Base-by-base conservation (phyloP, 2,329 filamentous ascomycete species). In the Cadophora sp. region DNA sequence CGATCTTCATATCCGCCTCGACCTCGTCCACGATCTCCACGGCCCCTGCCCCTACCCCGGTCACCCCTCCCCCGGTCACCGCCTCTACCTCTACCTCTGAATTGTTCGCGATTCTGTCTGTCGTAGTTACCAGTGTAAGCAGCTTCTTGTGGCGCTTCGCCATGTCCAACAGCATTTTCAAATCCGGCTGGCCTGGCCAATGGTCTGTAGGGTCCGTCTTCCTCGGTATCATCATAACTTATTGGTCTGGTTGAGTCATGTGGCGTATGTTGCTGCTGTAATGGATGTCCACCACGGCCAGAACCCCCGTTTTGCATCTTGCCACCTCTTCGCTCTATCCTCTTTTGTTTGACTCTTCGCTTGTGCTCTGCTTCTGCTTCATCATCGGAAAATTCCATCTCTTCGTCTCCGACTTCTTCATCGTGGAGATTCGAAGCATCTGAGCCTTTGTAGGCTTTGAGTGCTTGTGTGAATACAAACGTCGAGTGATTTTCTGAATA, bases 361-460 rank as follows among this genome's bases (percentile, higher is more conserved):
- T 91, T 97, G 77, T 93, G 89, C 74, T 94, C 92, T 8, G 91
- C 91, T 80, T 99, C 96, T 73, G 92, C 92, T 80, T 99, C 96
- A 75, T 99, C 96, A 73, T 99, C 96, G 0, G 95, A 97, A 79
- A 98, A 98, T 77, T 98, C 96, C 74, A 93, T 87, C 78, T 98
- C 95, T 46, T 97, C 92, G 37, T 92, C 91, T 19, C 82, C 89
- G 8, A 94, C 86, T 81, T 98, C 95, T 79, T 99, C 96, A 73
- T 98, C 96, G 79, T 97, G 92, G 65, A 97, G 86, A 77, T 98
- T 98, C 62, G 93, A 97, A 9, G 96, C 95, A 79, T 99, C 96
- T 11, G 93, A 96, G 68, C 94, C 93, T 81, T 97, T 98, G 75
- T 91, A 78, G 63, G 85, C 86, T 79, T 91, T 92, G 67, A 98